Evolutionary conservation across 1,284 basidiomycete species (phyloP).

Genomic region (Tetrapyrgos nigripes): DNA sequence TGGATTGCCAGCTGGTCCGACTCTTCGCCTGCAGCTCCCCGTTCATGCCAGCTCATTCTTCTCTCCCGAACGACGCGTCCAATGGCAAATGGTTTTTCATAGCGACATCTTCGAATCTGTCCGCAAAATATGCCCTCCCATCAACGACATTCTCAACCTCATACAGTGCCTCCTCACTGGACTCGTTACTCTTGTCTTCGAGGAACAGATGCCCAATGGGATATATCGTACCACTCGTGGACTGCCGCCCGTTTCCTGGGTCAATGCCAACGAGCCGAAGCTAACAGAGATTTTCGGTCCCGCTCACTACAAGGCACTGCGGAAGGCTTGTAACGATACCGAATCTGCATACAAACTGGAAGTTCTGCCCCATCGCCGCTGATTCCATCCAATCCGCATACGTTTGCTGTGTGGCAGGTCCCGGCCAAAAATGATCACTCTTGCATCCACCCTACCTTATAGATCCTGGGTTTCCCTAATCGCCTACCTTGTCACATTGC

Average conservation of each 20-base stretch:
- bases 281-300: constrained; percentile 76
- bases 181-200: constrained; percentile 75
- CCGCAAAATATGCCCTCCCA: constrained; percentile 75
- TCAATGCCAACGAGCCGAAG: constrained; percentile 67
- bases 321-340: constrained; percentile 73
- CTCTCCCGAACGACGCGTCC: constrained; percentile 78
- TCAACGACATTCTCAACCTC: constrained; percentile 78
- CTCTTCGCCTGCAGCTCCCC: constrained; percentile 73
- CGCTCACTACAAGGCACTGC: constrained; percentile 71
- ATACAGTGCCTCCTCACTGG: constrained; percentile 84
- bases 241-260: constrained; percentile 77
- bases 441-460: not conserved
- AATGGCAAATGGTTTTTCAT: constrained; percentile 90
- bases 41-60: constrained; percentile 83
- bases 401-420: constrained; percentile 27
- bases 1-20: constrained; percentile 76
- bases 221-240: constrained; percentile 76
- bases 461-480: constrained; percentile 8
- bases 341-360: constrained; percentile 77
- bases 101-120: constrained; percentile 81
- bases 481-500: constrained; percentile 40
- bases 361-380: constrained; percentile 48
- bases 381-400: constrained; percentile 19
- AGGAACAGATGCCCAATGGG: constrained; percentile 71
- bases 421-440: not conserved